Evolutionary conservation across 176 grass and related monocot species (phyloP).

Genomic region (Bothriochloa decipiens): DNA sequence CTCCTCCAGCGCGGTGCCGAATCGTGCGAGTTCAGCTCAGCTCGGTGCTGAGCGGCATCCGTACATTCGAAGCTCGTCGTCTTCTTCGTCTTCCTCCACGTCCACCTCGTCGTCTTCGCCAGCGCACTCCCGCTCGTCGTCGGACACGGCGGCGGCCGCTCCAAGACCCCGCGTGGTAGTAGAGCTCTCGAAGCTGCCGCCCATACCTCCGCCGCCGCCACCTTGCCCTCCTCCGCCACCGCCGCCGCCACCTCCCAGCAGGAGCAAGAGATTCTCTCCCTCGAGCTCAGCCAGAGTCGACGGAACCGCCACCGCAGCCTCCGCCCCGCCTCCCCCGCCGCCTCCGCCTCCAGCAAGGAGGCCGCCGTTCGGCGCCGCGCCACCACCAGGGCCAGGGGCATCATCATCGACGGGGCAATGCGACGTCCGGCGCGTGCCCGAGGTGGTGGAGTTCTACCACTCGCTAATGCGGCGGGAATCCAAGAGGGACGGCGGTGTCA

Average conservation of each 20-base stretch:
- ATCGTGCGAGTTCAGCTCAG: neutral
- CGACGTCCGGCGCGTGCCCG: constrained; percentile 72
- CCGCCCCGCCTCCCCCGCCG: constrained; percentile 63
- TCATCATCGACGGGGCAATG: constrained; percentile 32
- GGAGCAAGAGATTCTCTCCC: neutral
- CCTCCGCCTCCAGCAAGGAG: constrained; percentile 61
- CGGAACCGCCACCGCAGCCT: neutral
- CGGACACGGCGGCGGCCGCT: constrained; percentile 48
- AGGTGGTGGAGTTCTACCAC: constrained; percentile 99
- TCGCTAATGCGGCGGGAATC: constrained; percentile 90
- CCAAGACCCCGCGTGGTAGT: constrained; percentile 43
- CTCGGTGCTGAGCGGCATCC: no score
- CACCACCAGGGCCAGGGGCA: neutral
- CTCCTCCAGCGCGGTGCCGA: constrained; percentile 35
- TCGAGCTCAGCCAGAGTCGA: neutral
- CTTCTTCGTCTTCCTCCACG: constrained; percentile 64
- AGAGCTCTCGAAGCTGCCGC: constrained; percentile 66
- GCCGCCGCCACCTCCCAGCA: constrained; percentile 14
- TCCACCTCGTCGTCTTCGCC: constrained; percentile 48
- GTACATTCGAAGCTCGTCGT: no score
- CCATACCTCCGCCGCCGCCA: constrained; percentile 75
- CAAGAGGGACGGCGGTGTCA: constrained; percentile 51
- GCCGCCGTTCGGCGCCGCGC: constrained; percentile 24
- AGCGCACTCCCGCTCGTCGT: constrained; percentile 46
- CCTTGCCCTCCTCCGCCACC: constrained; percentile 36